Evolutionary conservation across 306 rosid genomes (phyloP), one percentile per base, ranked within the genome.

Genomic region (Quillaja saponaria): DNA sequence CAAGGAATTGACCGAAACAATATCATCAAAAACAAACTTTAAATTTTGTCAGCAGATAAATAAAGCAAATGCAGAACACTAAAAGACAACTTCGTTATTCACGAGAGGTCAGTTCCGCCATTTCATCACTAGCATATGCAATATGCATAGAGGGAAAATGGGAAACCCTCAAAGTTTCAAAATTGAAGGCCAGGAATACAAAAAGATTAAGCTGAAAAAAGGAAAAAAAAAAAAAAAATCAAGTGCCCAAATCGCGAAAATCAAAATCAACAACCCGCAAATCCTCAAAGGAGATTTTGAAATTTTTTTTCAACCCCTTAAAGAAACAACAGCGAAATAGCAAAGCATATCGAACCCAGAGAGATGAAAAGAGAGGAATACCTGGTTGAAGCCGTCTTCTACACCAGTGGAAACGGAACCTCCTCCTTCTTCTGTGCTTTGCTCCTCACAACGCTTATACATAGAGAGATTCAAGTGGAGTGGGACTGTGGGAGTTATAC

Each of bases 71-170:
- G 7, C 25, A 49, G 35, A 8, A 34, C 37, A 18, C 64, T 13
- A 6, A 48, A 20, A 62, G 11, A 61, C 38, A 20, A 49, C 76
- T 53, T 64, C 63, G 73, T 40, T 56, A 15, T 59, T 64, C n/a
- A 54, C 80, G 44, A 69, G 21, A 46, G 66, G 62, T 1, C 56
- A 55, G 66, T 66, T 10, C 10, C 38, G 61, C 31, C 20, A 71
- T 71, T 46, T 52, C 63, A 59, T 17, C 56, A 42, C 49, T 57
- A 25, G n/a, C n/a, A n/a, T n/a, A n/a, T n/a, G n/a, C n/a, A n/a
- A n/a, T n/a, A 39, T 3, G 41, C 14, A 40, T 25, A 2, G 37
- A 17, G n/a, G 6, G 35, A 31, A 33, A 34, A n/a, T n/a, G n/a
- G n/a, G n/a, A n/a, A n/a, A n/a, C n/a, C 45, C 10, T 58, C 35